Evolutionary conservation across 257 asterid genomes (phyloP), one percentile per base, ranked within the genome.

Genomic region (Penstemon barbatus): DNA sequence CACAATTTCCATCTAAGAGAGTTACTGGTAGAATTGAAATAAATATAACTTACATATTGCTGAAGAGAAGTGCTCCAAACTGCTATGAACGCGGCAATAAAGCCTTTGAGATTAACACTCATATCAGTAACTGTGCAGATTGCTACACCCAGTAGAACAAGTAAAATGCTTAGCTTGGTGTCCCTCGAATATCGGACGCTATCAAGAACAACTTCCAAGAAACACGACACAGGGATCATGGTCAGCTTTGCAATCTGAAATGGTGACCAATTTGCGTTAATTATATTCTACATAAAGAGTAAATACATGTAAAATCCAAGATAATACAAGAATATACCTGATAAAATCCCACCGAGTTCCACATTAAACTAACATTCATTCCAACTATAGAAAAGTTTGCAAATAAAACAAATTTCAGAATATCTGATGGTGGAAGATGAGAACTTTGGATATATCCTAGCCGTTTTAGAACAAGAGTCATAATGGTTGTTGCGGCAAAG

Each of bases 261-360:
- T 10, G 51, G 25, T 50, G 2, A 25, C 33, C 33, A 25, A 25
- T 25, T 25, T 25, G 2, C 2, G 33, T 25, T 25, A 25, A 25
- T 1, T 25, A 25, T 25, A 25, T 25, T 25, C 33, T 25, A 25
- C 33, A 25, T 25, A 25, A 25, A 25, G 33, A 25, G 33, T 25
- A 25, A 25, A 25, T 25, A 25, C 2, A 25, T 25, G 33, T 25
- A 25, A 25, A 25, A 25, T 25, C 33, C 33, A 25, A 25, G 33
- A 37, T 15, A 56, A 1, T 19, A 38, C 58, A 43, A 54, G 42
- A 39, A 75, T 78, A 61, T 12, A 85, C 95, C 95, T 87, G 91
- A 77, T 87, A 87, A 66, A 87, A 87, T 74, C 95, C 91, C 48
- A 87, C 90, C 3, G 95, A 85, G 73, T 87, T 87, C 95, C 95